A percentile compares a stretch with the other conserved stretches of the same genome.
Evolutionary conservation across 2,329 filamentous ascomycete genomes (phyloP).

Genomic region (Nigrograna mackinnonii): DNA sequence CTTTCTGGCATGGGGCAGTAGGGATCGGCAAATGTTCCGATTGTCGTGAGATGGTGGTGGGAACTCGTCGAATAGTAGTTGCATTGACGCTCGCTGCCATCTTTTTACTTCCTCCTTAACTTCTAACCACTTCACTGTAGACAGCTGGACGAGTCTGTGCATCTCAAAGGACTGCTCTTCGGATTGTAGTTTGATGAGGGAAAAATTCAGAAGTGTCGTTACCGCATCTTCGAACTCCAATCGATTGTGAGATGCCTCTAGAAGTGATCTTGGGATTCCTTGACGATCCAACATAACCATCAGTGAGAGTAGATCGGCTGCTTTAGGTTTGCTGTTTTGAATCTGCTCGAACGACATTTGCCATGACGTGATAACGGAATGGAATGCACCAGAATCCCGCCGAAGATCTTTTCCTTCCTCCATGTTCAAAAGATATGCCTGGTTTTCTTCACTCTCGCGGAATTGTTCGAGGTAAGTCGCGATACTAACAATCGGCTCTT

Average conservation of each 20-base stretch:
- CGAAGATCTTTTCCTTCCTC: constrained; percentile 2
- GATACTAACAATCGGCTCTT: constrained; percentile 2
- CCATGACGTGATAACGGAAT: constrained; percentile 34
- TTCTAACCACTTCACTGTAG: constrained; percentile 22
- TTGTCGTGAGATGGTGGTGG: too few relatives aligned
- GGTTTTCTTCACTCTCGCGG: constrained; percentile 5
- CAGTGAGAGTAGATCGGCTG: constrained; percentile 46
- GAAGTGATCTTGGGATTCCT: constrained; percentile 4
- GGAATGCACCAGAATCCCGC: constrained; percentile 2
- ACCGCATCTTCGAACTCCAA: constrained; percentile 33
- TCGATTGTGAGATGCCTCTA: constrained; percentile 1
- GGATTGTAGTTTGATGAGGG: too few relatives aligned
- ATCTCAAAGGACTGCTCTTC: too few relatives aligned
- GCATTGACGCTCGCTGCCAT: too few relatives aligned
- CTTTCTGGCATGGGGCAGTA: too few relatives aligned
- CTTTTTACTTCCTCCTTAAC: constrained; percentile 18
- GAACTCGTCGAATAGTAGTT: too few relatives aligned
- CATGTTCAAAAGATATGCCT: constrained; percentile 4
- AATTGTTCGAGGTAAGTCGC: constrained; percentile 5
- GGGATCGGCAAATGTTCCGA: too few relatives aligned
- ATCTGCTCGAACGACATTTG: constrained; percentile 34
- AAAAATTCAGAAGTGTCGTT: constrained; percentile 38
- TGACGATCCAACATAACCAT: constrained; percentile 46
- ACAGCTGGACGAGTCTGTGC: constrained; percentile 23
- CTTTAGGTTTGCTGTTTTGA: constrained; percentile 21